Evolutionary conservation across 1,284 basidiomycete genomes (phyloP).

Genomic region (Puccinia brachypodii): DNA sequence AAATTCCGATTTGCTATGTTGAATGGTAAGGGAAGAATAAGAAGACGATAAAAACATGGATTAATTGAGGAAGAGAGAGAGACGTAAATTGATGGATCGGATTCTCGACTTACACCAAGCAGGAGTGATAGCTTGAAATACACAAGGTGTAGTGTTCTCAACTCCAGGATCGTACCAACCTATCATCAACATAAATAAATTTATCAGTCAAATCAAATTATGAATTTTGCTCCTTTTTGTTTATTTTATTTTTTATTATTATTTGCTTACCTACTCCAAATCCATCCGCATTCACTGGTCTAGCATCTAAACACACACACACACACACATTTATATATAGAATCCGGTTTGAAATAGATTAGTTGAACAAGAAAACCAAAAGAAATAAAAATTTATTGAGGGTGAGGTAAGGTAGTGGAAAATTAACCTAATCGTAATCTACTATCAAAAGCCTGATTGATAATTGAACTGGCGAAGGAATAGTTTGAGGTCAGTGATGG

Average conservation of each 20-base stretch:
- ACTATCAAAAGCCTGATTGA: constrained; percentile 91
- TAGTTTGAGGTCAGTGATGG: background rate
- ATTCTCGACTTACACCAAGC: background rate
- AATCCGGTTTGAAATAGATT: background rate
- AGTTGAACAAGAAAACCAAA: background rate
- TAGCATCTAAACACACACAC: too few species aligned
- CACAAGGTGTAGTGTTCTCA: constrained; percentile 62
- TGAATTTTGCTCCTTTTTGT: too few species aligned
- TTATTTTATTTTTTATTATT: too few species aligned
- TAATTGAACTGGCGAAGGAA: constrained; percentile 55
- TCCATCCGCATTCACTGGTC: constrained; percentile 69
- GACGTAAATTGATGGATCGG: background rate
- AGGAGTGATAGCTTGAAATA: constrained; percentile 53
- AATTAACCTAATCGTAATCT: constrained; percentile 67
- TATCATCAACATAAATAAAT: constrained; percentile 53
- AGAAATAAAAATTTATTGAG: background rate
- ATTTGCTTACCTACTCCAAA: constrained; percentile 85
- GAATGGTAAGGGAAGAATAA: background rate
- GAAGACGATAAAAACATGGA: background rate
- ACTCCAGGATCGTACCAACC: constrained; percentile 80
- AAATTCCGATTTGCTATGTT: constrained; percentile 94
- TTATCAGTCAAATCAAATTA: constrained; percentile 50
- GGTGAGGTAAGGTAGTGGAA: background rate
- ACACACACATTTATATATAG: too few species aligned
- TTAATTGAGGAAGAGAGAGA: background rate